These are phyloP conservation scores for Penicillium expansum DNA, from an alignment of 2,329 filamentous ascomycete species.

Conservation along the genomic window DNA sequence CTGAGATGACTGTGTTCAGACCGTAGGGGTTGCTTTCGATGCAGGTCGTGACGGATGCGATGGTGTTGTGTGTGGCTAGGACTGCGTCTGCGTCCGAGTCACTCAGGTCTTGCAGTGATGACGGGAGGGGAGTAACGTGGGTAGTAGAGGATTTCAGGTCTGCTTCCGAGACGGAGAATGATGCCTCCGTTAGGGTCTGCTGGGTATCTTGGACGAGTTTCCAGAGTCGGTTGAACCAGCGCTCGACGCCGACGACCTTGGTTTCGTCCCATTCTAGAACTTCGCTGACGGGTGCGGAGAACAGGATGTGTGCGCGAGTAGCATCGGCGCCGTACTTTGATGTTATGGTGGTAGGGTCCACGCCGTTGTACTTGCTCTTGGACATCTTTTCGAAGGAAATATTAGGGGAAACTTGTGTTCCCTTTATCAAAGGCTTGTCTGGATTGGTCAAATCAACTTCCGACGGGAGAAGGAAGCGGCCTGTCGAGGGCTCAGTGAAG, in stretches of 20 bases:
- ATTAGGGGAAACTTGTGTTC: conserved; percentile 57
- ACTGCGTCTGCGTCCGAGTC: conserved; percentile 52
- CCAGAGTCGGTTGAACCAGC: conserved; percentile 72
- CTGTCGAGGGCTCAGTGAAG: conserved; percentile 69
- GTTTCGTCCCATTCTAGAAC: conserved; percentile 83
- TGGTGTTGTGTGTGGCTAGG: conserved; percentile 65
- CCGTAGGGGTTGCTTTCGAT: conserved; percentile 69
- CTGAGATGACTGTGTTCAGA: conserved; percentile 79
- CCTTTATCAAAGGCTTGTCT: conserved; percentile 58
- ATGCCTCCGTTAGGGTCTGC: conserved; percentile 23
- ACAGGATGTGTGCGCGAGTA: conserved; percentile 81
- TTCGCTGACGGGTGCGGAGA: conserved; percentile 80
- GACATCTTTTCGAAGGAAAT: conserved; percentile 88
- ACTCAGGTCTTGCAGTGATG: conserved; percentile 32
- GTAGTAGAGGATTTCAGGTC: conserved; percentile 17
- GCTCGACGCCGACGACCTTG: conserved; percentile 76
- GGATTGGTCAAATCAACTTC: conserved; percentile 66
- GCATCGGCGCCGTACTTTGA: conserved; percentile 76
- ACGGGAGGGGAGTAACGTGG: conserved; percentile 28
- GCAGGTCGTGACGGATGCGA: conserved; percentile 64
- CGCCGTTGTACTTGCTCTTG: conserved; percentile 90
- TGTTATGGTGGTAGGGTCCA: conserved; percentile 74
- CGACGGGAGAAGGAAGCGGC: conserved; percentile 71
- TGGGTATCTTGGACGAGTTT: conserved; percentile 51
- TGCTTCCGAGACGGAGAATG: conserved; percentile 23